Evolutionary conservation across 805 yeast genomes (phyloP).

Genomic region (Teunomyces barrocoloradensis): DNA sequence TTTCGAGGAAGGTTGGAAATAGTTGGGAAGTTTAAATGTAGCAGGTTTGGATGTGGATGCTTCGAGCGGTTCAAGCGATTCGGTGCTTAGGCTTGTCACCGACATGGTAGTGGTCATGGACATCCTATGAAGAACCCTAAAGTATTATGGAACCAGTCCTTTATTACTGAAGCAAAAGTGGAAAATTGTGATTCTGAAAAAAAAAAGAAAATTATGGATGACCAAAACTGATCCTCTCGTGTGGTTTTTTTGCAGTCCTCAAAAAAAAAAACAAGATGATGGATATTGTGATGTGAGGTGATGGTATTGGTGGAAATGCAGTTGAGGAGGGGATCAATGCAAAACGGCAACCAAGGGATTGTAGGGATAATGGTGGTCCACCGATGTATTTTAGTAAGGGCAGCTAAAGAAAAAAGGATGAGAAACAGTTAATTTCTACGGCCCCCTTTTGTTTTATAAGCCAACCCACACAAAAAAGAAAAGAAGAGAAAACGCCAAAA

Average conservation of each 20-base stretch:
- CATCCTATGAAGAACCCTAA: neutral
- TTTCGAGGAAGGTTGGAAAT: neutral
- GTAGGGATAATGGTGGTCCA: neutral
- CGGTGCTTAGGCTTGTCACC: slow-evolving; percentile 5
- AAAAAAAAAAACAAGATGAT: too few relatives aligned
- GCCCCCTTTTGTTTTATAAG: slow-evolving; percentile 5
- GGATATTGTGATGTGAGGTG: neutral
- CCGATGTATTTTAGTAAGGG: neutral
- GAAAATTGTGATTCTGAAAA: neutral
- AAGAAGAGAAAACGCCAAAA: slow-evolving; percentile 1
- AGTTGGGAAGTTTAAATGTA: slow-evolving; percentile 12
- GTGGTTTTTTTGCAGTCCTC: neutral
- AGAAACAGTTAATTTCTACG: neutral
- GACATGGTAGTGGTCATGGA: neutral
- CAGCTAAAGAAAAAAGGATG: neutral
- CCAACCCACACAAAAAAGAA: slow-evolving; percentile 3
- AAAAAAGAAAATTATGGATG: neutral
- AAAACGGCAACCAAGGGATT: neutral
- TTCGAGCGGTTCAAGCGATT: slow-evolving; percentile 12
- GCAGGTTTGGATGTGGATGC: slow-evolving; percentile 3
- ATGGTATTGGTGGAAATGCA: neutral
- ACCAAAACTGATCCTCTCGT: neutral
- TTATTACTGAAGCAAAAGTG: neutral
- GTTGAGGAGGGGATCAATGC: neutral
- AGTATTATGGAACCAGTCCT: neutral